Percentiles rank a stretch among this genome's conserved stretches.
Evolutionary conservation across 345 rosid genomes (phyloP).

Genomic region (Eucalyptus cloeziana): DNA sequence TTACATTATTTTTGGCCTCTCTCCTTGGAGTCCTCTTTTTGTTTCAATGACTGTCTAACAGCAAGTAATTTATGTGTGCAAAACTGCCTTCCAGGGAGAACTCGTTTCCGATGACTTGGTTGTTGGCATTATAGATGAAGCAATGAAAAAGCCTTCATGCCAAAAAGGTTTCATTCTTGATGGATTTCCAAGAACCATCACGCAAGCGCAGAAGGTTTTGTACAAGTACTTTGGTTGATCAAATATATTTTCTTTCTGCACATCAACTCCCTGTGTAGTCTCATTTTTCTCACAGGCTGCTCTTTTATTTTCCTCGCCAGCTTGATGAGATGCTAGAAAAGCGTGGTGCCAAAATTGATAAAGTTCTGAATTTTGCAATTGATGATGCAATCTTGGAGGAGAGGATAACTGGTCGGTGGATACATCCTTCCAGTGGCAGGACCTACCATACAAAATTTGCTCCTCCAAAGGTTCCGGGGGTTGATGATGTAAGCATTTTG

Average conservation of each 20-base stretch:
- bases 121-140: constrained; percentile 92
- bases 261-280: not conserved
- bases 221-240: not conserved
- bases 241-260: not conserved
- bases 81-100: constrained; percentile 46
- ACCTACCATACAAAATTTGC: constrained; percentile 79
- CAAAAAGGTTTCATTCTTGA: constrained; percentile 93
- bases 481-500: constrained; percentile 67
- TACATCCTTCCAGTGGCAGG: constrained; percentile 95
- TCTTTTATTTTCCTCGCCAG: constrained; percentile 13
- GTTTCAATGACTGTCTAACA: not conserved
- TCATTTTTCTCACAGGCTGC: not conserved
- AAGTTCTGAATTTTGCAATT: constrained; percentile 80
- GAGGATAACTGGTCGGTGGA: constrained; percentile 95
- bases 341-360: constrained; percentile 64
- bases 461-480: constrained; percentile 72
- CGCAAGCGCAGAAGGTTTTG: constrained; percentile 81
- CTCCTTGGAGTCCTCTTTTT: not conserved
- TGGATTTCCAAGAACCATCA: constrained; percentile 88
- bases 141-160: constrained; percentile 86
- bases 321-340: constrained; percentile 92
- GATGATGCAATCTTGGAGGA: constrained; percentile 90
- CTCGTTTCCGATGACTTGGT: constrained; percentile 96
- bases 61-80: not conserved
- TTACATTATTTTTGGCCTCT: not conserved